Conservation (phyloP, 495 filamentous ascomycete genomes). For the Neurospora sublineolata region DNA sequence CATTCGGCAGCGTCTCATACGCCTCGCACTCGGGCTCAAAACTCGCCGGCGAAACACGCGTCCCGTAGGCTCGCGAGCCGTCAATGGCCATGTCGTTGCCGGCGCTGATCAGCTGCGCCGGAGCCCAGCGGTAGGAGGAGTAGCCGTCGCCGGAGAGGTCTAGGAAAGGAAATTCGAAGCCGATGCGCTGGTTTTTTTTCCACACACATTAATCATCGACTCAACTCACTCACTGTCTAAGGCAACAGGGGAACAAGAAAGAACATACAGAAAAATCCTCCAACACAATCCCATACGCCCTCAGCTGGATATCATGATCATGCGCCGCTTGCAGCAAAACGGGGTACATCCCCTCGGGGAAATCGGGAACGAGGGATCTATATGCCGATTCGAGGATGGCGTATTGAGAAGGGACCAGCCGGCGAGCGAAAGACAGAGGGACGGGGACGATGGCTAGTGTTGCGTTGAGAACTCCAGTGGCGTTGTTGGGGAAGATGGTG, state of each 20-base stretch:
- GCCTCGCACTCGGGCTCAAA: slow-evolving; percentile 31
- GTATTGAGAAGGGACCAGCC: slow-evolving; percentile 25
- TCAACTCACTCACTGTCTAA: no score
- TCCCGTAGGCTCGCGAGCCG: slow-evolving; percentile 28
- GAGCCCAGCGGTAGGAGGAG: slow-evolving; percentile 32
- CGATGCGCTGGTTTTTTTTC: slow-evolving; percentile 25
- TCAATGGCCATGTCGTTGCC: slow-evolving; percentile 23
- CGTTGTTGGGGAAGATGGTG: slow-evolving; percentile 24
- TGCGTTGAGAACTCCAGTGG: slow-evolving; percentile 31
- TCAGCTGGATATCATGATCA: slow-evolving; percentile 31
- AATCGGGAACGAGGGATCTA: slow-evolving; percentile 24
- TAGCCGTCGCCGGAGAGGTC: slow-evolving; percentile 25
- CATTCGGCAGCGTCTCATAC: slow-evolving; percentile 18
- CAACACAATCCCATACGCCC: slow-evolving; percentile 22
- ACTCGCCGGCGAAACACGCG: slow-evolving; percentile 20
- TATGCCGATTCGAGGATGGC: slow-evolving; percentile 29
- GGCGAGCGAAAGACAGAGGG: slow-evolving; percentile 20
- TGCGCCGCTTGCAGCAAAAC: slow-evolving; percentile 33
- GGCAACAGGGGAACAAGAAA: background rate
- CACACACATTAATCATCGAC: background rate
- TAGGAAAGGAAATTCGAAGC: slow-evolving; percentile 36
- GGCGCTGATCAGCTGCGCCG: slow-evolving; percentile 25
- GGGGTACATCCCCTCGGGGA: slow-evolving; percentile 33
- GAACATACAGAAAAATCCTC: slow-evolving; percentile 31
- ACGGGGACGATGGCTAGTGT: slow-evolving; percentile 32